Evolutionary conservation across 305 asterid genomes (phyloP).

Genomic region (Fraxinus paxiana): DNA sequence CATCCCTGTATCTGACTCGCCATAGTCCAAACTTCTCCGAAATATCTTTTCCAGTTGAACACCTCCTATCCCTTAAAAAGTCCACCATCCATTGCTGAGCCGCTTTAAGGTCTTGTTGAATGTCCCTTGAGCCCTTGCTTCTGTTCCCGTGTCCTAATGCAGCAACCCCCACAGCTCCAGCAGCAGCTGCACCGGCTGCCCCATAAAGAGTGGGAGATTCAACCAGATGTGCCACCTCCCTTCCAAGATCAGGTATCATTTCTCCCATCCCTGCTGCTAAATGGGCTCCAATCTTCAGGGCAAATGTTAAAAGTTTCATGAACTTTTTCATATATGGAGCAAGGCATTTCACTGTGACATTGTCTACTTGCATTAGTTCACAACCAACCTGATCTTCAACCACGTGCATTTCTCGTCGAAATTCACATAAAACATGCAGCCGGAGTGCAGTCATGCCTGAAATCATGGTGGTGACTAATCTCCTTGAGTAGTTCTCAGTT

Average conservation of each 20-base stretch:
- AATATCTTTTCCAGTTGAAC: constrained; percentile 71
- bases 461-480: constrained; percentile 63
- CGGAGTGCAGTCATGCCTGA: constrained; percentile 73
- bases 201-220: constrained; percentile 61
- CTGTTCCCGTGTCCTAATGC: constrained; percentile 48
- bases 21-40: constrained; percentile 82
- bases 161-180: constrained; percentile 66
- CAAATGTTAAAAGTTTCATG: constrained; percentile 77
- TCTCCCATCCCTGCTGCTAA: constrained; percentile 89
- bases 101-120: constrained; percentile 53
- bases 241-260: constrained; percentile 84
- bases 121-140: constrained; percentile 40
- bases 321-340: constrained; percentile 71
- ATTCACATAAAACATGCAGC: constrained; percentile 77
- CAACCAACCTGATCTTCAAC: constrained; percentile 80
- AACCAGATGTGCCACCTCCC: constrained; percentile 64
- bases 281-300: constrained; percentile 88
- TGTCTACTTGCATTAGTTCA: constrained; percentile 82
- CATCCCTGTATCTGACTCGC: constrained; percentile 72
- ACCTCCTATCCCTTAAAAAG: constrained; percentile 59
- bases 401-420: constrained; percentile 74
- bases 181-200: constrained; percentile 65
- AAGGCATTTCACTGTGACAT: constrained; percentile 54
- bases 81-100: constrained; percentile 86
- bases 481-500: constrained; percentile 75